These are phyloP conservation scores for Aspergillus brasiliensis DNA, from an alignment of 2,329 filamentous ascomycete genomes.

Conservation along the genomic window DNA sequence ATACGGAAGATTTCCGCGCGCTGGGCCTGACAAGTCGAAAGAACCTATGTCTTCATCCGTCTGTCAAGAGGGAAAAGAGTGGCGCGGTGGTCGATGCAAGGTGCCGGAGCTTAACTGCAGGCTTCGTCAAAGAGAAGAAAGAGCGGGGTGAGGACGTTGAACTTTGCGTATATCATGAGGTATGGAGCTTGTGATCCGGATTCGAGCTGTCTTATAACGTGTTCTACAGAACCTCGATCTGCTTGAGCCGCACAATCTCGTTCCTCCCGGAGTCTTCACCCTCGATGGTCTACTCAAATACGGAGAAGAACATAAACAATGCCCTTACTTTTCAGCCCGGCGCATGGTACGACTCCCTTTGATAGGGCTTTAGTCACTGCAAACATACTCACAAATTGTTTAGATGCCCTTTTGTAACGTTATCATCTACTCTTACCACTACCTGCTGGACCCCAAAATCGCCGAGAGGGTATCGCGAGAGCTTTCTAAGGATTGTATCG, in stretches of 20 bases:
- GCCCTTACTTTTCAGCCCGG: conserved; percentile 92
- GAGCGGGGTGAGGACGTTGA: conserved; percentile 93
- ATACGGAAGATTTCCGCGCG: conserved; percentile 88
- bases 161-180: conserved; percentile 92
- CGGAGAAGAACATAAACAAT: conserved; percentile 94
- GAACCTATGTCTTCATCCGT: conserved; percentile 94
- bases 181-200: conserved; percentile 40
- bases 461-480: conserved; percentile 93
- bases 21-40: conserved; percentile 94
- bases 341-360: conserved; percentile 69
- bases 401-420: conserved; percentile 99
- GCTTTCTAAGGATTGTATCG: conserved; percentile 95
- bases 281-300: conserved; percentile 86
- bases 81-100: conserved; percentile 92
- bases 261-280: conserved; percentile 94
- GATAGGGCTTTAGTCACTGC: neutral
- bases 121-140: conserved; percentile 97
- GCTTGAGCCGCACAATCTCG: conserved; percentile 89
- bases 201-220: conserved; percentile 23
- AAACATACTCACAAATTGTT: conserved; percentile 21
- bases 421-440: conserved; percentile 99
- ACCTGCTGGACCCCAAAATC: conserved; percentile 95
- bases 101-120: conserved; percentile 91
- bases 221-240: conserved; percentile 77
- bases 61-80: conserved; percentile 94